These are phyloP conservation scores for Cadophora malorum DNA, from an alignment of 2,329 filamentous ascomycete species.

Conservation along the genomic window DNA sequence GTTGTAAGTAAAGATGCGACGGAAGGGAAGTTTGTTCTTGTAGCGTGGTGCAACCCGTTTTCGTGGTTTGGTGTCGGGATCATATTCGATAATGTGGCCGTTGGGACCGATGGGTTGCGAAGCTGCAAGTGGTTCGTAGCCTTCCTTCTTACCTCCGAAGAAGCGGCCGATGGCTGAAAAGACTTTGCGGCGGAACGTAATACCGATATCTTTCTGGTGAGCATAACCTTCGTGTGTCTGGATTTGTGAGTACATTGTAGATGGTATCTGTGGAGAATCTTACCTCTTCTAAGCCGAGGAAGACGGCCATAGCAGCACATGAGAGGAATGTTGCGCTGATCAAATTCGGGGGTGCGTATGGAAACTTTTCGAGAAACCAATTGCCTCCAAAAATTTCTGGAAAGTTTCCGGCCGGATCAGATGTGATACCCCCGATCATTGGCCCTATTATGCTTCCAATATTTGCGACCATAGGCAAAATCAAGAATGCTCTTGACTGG, in stretches of 20 bases:
- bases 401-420: constrained; percentile 51
- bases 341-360: constrained; percentile 53
- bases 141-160: constrained; percentile 22
- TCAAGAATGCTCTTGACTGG: constrained; percentile 52
- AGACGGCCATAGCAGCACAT: constrained; percentile 44
- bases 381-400: constrained; percentile 50
- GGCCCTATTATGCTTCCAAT: constrained; percentile 53
- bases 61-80: constrained; percentile 30
- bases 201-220: constrained; percentile 42
- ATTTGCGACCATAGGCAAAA: constrained; percentile 71
- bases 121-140: constrained; percentile 9
- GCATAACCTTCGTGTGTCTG: constrained; percentile 49
- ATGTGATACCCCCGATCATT: constrained; percentile 52
- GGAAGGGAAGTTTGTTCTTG: constrained; percentile 54
- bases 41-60: constrained; percentile 41
- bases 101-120: constrained; percentile 10
- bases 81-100: constrained; percentile 21
- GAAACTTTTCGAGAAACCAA: constrained; percentile 50
- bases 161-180: constrained; percentile 29
- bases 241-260: constrained; percentile 19
- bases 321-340: constrained; percentile 47
- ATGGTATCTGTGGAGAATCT: not conserved
- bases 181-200: constrained; percentile 37
- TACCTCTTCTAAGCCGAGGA: constrained; percentile 47
- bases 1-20: constrained; percentile 45